phyloP scores from a whole-genome alignment of 345 rosid species.

The Trapa incisa region DNA sequence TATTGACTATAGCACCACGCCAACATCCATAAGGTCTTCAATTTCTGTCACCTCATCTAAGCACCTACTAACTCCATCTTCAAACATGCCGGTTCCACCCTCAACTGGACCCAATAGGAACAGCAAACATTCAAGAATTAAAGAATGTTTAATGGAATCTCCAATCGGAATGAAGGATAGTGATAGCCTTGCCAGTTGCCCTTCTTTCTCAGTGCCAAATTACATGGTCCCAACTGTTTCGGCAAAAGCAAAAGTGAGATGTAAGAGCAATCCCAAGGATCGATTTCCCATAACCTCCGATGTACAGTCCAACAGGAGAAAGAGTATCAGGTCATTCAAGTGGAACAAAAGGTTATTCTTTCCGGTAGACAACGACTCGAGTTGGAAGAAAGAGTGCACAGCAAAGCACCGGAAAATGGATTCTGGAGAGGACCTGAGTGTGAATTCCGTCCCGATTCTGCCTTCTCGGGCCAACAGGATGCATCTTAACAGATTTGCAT shows the following conservation, averaged over 20 bases:
- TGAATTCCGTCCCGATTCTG: constrained; percentile 71
- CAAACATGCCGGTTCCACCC: constrained; percentile 18
- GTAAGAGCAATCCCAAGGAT: constrained; percentile 66
- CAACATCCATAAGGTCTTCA: constrained; percentile 62
- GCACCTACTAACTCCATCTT: constrained; percentile 37
- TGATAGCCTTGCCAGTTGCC: constrained; percentile 84
- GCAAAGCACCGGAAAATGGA: no score
- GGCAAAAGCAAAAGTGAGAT: constrained; percentile 66
- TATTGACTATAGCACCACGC: constrained; percentile 49
- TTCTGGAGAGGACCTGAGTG: no score
- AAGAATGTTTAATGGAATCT: constrained; percentile 41
- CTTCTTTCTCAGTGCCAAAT: constrained; percentile 72
- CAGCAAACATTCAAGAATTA: constrained; percentile 39
- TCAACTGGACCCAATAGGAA: constrained; percentile 17
- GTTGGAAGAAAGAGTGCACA: no score
- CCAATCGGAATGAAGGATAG: constrained; percentile 49
- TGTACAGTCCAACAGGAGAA: constrained; percentile 32
- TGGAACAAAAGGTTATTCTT: no score
- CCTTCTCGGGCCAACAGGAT: constrained; percentile 53
- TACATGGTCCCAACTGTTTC: constrained; percentile 84
- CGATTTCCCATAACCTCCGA: constrained; percentile 43
- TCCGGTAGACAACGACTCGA: no score
- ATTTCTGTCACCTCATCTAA: constrained; percentile 25
- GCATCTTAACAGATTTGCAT: constrained; percentile 88
- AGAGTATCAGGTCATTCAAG: no score